Evolutionary conservation across 1,284 basidiomycete species (phyloP).

Genomic region (Cystobasidium pallidum): DNA sequence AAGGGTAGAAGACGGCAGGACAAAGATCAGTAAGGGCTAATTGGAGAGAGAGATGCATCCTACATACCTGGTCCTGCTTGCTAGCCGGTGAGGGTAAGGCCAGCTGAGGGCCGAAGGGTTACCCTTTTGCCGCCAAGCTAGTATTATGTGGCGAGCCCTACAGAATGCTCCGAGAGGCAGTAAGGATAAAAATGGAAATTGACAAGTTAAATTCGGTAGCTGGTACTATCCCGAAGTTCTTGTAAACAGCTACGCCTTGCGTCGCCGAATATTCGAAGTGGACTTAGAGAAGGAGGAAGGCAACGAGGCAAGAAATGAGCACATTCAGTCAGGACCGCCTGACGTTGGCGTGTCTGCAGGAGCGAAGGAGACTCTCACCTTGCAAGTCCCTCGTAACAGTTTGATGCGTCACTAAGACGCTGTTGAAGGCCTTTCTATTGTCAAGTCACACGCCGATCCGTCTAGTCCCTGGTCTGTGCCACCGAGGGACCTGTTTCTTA

Average conservation of each 20-base stretch:
- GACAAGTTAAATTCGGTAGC: too few species aligned
- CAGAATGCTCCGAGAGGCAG: background rate
- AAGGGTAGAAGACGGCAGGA: background rate
- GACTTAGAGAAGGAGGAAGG: background rate
- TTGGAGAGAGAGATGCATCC: background rate
- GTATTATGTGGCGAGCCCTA: background rate
- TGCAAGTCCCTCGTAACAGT: background rate
- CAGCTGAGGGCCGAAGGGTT: background rate
- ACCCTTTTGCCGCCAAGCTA: background rate
- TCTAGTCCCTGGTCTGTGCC: background rate
- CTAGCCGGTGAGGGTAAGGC: background rate
- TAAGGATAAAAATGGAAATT: background rate
- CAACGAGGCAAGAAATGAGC: background rate
- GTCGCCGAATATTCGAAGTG: background rate
- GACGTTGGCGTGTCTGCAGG: background rate
- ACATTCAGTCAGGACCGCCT: background rate
- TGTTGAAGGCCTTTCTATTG: background rate
- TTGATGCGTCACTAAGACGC: background rate
- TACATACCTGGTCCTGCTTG: conserved; percentile 16
- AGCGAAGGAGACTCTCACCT: background rate
- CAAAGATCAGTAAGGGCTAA: too few species aligned
- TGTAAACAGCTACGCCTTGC: too few species aligned
- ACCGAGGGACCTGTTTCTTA: background rate
- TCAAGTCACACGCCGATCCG: too few species aligned
- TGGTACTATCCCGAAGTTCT: too few species aligned